Percentiles rank a stretch among this genome's conserved stretches.
phyloP scores from a whole-genome alignment of 169 alveolate genomes.

The Prorocentrum cordatum region DNA sequence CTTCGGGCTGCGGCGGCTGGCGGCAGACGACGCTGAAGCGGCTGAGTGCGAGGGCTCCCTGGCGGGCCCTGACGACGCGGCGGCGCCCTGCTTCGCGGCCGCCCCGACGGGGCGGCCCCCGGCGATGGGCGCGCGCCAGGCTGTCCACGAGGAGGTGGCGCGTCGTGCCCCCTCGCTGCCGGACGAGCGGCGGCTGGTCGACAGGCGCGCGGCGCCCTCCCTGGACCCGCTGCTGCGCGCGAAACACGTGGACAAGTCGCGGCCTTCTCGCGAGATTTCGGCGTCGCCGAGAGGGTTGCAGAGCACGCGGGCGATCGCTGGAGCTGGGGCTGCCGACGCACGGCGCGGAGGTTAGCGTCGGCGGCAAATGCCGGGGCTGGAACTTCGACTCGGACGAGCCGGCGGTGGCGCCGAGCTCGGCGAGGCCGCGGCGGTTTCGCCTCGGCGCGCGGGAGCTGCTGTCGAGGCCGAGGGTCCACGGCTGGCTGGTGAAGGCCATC shows the following conservation, averaged over 20 bases:
- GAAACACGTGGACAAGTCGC: conserved; percentile 10
- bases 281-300: not conserved
- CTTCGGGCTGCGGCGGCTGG: no score
- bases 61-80: no score
- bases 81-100: no score
- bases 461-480: not conserved
- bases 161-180: not conserved
- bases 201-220: not conserved
- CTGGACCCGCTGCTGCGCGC: not conserved
- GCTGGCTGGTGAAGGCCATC: not conserved
- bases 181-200: not conserved
- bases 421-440: not conserved
- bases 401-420: not conserved
- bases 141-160: not conserved
- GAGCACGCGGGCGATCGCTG: not conserved
- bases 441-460: not conserved
- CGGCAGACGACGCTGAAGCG: no score
- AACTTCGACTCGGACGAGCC: not conserved
- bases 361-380: conserved; percentile 20
- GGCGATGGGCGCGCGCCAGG: conserved; percentile 4
- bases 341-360: not conserved
- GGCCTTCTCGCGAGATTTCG: not conserved
- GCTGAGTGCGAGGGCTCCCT: no score
- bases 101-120: conserved; percentile 17
- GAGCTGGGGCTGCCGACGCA: conserved; percentile 11